Percentiles rank a stretch among this genome's conserved stretches.
phyloP scores from a whole-genome alignment of 1,284 basidiomycete genomes.

The Microbotryum silenes-acaulis region DNA sequence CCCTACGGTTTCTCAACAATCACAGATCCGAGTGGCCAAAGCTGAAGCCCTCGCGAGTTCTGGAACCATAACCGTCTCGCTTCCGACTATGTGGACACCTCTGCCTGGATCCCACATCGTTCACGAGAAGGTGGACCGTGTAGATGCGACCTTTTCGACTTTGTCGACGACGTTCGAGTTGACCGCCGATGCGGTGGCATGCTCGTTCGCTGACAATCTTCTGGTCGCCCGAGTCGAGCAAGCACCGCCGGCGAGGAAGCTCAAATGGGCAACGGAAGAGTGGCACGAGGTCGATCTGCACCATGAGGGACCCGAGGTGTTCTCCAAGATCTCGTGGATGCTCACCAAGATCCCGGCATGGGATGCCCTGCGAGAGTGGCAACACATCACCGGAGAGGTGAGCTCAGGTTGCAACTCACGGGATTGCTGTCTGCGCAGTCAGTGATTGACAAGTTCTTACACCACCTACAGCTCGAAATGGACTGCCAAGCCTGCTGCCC shows the following conservation, averaged over 20 bases:
- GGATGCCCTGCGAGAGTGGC: conserved; percentile 55
- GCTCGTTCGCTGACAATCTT: conserved; percentile 63
- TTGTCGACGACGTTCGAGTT: conserved; percentile 46
- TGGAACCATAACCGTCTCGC: not conserved
- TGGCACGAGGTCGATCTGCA: conserved; percentile 79
- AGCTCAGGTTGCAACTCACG: not conserved
- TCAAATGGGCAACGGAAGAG: conserved; percentile 62
- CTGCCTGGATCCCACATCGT: too few species aligned
- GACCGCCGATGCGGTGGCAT: conserved; percentile 53
- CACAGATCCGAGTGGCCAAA: too few species aligned
- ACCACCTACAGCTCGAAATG: conserved; percentile 34
- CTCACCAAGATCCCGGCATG: conserved; percentile 70
- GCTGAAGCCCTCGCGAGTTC: not conserved
- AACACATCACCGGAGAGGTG: conserved; percentile 47
- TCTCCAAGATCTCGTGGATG: conserved; percentile 75
- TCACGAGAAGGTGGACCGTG: conserved; percentile 42
- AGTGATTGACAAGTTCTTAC: not conserved
- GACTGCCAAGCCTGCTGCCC: conserved; percentile 73
- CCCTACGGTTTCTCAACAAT: too few species aligned
- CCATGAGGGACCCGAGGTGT: conserved; percentile 66
- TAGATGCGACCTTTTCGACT: conserved; percentile 13
- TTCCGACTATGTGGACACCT: not conserved
- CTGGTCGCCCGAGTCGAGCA: conserved; percentile 64
- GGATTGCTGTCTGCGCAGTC: not conserved
- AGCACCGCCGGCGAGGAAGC: conserved; percentile 53